These are phyloP conservation scores for Tolypocladium pustulatum DNA, from an alignment of 2,329 filamentous ascomycete species.

Conservation along the genomic window DNA sequence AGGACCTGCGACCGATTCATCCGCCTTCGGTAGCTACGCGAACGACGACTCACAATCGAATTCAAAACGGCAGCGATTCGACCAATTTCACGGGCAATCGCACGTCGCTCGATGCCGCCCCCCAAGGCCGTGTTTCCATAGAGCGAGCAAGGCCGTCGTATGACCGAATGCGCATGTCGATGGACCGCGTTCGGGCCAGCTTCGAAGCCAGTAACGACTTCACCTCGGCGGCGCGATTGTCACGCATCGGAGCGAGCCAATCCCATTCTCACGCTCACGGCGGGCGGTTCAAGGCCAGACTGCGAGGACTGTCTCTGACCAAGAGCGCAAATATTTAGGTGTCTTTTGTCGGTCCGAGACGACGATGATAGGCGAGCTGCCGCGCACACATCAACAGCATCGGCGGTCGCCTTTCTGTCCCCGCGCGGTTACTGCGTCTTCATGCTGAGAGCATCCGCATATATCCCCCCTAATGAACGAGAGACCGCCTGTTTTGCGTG, in stretches of 20 bases:
- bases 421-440: slow-evolving; percentile 16
- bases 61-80: slow-evolving; percentile 86
- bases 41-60: slow-evolving; percentile 64
- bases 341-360: slow-evolving; percentile 3
- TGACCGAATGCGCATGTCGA: slow-evolving; percentile 74
- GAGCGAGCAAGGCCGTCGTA: slow-evolving; percentile 71
- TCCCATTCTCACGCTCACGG: slow-evolving; percentile 26
- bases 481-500: too few relatives aligned
- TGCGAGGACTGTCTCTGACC: slow-evolving; percentile 30
- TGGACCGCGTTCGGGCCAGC: slow-evolving; percentile 74
- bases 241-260: slow-evolving; percentile 65
- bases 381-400: slow-evolving; percentile 11
- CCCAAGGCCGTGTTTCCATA: slow-evolving; percentile 39
- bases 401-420: slow-evolving; percentile 15
- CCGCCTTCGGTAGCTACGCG: slow-evolving; percentile 78
- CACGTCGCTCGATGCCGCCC: slow-evolving; percentile 33
- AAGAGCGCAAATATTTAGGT: slow-evolving; percentile 28
- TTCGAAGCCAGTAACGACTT: slow-evolving; percentile 87
- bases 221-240: slow-evolving; percentile 77
- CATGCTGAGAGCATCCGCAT: not conserved
- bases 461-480: slow-evolving; percentile 5
- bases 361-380: too few relatives aligned
- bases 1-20: slow-evolving; percentile 88
- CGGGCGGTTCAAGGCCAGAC: slow-evolving; percentile 21
- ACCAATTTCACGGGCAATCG: slow-evolving; percentile 74